Conservation (phyloP, 2,329 filamentous ascomycete genomes). For the Decorospora gaudefroyi region DNA sequence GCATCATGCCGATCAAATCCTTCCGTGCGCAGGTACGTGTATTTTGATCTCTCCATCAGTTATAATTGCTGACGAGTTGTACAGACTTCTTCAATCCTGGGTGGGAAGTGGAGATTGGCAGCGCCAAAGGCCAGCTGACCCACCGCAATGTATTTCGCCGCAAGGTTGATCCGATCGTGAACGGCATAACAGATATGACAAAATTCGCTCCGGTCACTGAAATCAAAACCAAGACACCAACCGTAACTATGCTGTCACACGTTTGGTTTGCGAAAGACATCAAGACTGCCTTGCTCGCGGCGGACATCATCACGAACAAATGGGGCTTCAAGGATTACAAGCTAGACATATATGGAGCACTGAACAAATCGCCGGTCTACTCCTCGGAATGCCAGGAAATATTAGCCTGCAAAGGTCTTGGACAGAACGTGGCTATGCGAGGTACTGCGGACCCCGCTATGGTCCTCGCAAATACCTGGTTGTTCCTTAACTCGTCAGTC, state of each 20-base stretch:
- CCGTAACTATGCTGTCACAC: conserved; percentile 68
- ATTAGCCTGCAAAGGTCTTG: conserved; percentile 60
- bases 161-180: conserved; percentile 68
- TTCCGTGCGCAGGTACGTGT: conserved; percentile 42
- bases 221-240: conserved; percentile 62
- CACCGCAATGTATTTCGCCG: conserved; percentile 62
- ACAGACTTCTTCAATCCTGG: conserved; percentile 67
- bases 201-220: conserved; percentile 64
- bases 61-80: conserved; percentile 21
- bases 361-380: conserved; percentile 66
- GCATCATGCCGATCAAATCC: conserved; percentile 61
- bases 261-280: conserved; percentile 65
- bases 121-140: conserved; percentile 60
- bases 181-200: conserved; percentile 67
- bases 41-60: not conserved
- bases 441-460: conserved; percentile 60
- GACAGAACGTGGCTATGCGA: conserved; percentile 56
- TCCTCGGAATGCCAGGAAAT: conserved; percentile 63
- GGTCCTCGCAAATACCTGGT: conserved; percentile 51
- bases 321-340: conserved; percentile 69
- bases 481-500: conserved; percentile 60
- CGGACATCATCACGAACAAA: conserved; percentile 67
- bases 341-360: conserved; percentile 65
- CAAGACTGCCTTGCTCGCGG: conserved; percentile 66
- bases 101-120: conserved; percentile 67